Evolutionary conservation across 2,329 filamentous ascomycete genomes (phyloP), one percentile per base, ranked within the genome.

Genomic region (Aureobasidium sp.): DNA sequence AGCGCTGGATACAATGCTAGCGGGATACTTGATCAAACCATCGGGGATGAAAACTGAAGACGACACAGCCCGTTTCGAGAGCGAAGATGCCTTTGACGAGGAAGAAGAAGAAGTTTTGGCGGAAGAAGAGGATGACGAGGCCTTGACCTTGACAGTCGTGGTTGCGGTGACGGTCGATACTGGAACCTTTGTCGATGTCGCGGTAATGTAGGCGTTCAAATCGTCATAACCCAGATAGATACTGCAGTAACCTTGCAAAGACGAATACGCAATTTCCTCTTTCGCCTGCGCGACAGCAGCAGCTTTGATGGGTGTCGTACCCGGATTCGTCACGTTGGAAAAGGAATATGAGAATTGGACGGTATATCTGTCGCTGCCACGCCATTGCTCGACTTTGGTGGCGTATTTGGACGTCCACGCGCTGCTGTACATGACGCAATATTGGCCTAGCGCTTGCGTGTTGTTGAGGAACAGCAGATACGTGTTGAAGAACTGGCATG

Each of bases 221-320:
- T 47, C 42, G 6, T 47, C 25, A 11, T 44, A 53, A 2, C 38
- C 39, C 16, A 53, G 17, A 4, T 42, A 38, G 19, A 30, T 41
- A 19, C 35, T 39, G 38, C 37, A 53, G 12, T 41, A 53, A 6
- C 30, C 25, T 21, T 41, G 49, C 8, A 53, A 38, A 21, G 24
- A 12, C 6, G 49, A 53, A 5, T 10, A 24, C 3, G 16, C 27
- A 4, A 53, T 41, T 16, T 58, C 58, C 27, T 51, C 55, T 1
- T 44, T 50, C 8, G 58, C 58, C 51, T 60, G 58, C 17, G 52
- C 29, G 24, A 60, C 38, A 5, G 58, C 58, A 29, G 34, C 52
- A n/a, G 53, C 34, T 7, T 37, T 32, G 37, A 38, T 50, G 16
- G 44, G 44, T 17, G 47, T 50, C 14, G 32, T 48, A 22, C 24